A percentile compares a stretch with the other conserved stretches of the same genome.
Evolutionary conservation across 1,284 basidiomycete genomes (phyloP).

Genomic region (Ganoderma multipileum): DNA sequence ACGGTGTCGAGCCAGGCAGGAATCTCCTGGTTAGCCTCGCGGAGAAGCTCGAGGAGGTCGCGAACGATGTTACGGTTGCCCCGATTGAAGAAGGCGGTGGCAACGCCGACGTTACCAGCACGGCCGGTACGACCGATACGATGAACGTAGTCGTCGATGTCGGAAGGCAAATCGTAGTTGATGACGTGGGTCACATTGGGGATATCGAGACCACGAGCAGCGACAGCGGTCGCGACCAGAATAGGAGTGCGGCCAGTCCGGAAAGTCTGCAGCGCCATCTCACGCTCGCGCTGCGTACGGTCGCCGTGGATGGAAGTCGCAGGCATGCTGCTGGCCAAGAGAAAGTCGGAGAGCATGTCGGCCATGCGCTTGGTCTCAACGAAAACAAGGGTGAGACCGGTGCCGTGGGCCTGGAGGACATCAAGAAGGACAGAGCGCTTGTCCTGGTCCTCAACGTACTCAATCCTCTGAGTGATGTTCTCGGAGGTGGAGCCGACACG

Average conservation of each 20-base stretch:
- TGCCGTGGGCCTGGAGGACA: constrained; percentile 82
- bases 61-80: constrained; percentile 92
- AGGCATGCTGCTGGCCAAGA: constrained; percentile 84
- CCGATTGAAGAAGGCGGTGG: constrained; percentile 95
- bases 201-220: constrained; percentile 98
- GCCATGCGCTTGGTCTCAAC: constrained; percentile 99
- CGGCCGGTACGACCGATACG: constrained; percentile 99
- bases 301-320: constrained; percentile 99
- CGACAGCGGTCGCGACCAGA: constrained; percentile 97
- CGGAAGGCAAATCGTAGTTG: constrained; percentile 98
- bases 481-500: constrained; percentile 98
- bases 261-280: constrained; percentile 96
- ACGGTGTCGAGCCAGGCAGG: constrained; percentile 93
- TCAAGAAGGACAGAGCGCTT: constrained; percentile 98
- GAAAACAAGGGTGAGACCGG: constrained; percentile 90
- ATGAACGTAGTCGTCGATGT: constrained; percentile 99
- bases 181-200: constrained; percentile 99
- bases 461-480: constrained; percentile 99
- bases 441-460: constrained; percentile 97
- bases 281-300: constrained; percentile 97
- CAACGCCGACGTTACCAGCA: constrained; percentile 97
- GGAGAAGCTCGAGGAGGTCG: constrained; percentile 91
- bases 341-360: constrained; percentile 97
- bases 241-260: constrained; percentile 94
- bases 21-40: constrained; percentile 97